Base-by-base conservation (phyloP, 2,329 filamentous ascomycete species). In the Tolypocladium album region DNA sequence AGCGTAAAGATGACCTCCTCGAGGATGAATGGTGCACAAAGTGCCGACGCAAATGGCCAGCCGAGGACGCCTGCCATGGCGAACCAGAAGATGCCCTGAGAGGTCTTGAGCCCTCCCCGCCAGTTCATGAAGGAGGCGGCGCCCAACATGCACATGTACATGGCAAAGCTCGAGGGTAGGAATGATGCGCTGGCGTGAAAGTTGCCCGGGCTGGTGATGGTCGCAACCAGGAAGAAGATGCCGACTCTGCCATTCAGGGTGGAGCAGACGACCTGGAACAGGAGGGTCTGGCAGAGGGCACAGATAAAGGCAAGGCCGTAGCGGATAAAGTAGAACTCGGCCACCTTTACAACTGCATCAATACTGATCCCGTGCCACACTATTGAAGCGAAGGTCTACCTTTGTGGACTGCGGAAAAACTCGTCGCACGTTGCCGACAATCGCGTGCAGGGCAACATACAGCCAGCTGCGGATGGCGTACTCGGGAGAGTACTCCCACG, bases 401-500 rank as follows among this genome's bases (percentile, higher is more conserved):
- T 88, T 88, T 61, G 77, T 82, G 2, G 84, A 76, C 56, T 81
- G 82, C 2, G 85, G 85, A 1, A 87, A 70, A 6, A 94, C 68
- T 43, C 86, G 81, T 39, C 86, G 82, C 22, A 90, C 66, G 63
- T 85, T 89, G 53, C 86, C 88, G 55, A 89, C 75, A 24, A 87
- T 66, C 34, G 92, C 89, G 74, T 99, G 93, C 1, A 97, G 75
- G 6, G 80, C 83, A 43, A 95, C 80, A 69, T 99, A 99, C 27
- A 92, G 80, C 94, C 94, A 99, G 76, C 92, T 97, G 64, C 94
- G 87, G 67, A 99, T 97, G 57, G 92, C 90, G 75, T 89, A 97
- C 61, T 93, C 88, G 6, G 94, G 94, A 0, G 93, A 96, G 75
- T 97, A 99, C 74, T 99, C 94, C 94, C 94, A 99, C 1, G 94